These are phyloP conservation scores for Rhexocercosporidium sp. DNA, from an alignment of 2,329 filamentous ascomycete species.

Conservation along the genomic window DNA sequence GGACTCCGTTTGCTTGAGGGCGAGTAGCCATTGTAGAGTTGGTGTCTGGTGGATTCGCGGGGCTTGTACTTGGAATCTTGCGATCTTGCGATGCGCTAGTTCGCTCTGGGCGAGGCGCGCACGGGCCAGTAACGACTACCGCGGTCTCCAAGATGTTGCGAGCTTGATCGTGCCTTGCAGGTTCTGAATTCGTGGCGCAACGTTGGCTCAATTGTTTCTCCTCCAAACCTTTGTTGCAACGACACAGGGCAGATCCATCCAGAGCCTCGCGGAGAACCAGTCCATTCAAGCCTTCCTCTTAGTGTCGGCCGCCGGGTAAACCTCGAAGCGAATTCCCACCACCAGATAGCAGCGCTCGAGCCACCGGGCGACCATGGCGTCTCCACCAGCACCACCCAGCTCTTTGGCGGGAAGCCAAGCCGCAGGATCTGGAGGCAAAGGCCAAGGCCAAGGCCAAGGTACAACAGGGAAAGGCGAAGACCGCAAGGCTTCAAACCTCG, in stretches of 20 bases:
- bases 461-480: background rate
- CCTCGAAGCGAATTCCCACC: background rate
- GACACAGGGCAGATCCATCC: background rate
- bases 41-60: background rate
- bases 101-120: background rate
- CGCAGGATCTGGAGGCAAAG: background rate
- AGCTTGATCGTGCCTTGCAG: background rate
- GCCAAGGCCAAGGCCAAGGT: background rate
- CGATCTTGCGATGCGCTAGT: background rate
- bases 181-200: background rate
- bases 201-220: background rate
- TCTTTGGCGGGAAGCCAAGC: background rate
- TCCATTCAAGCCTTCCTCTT: background rate
- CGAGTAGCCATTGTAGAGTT: slow-evolving; percentile 17
- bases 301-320: background rate
- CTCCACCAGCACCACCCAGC: background rate
- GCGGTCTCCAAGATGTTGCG: background rate
- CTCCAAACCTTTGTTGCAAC: background rate
- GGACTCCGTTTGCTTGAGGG: slow-evolving; percentile 55
- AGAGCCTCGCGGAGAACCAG: background rate
- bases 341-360: background rate
- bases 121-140: background rate
- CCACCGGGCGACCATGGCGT: background rate
- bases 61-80: background rate
- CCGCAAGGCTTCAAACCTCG: background rate